Percentiles rank a stretch among this genome's conserved stretches.
Conservation (phyloP, 2,329 filamentous ascomycete species). For the Dactylellina parvicollis region DNA sequence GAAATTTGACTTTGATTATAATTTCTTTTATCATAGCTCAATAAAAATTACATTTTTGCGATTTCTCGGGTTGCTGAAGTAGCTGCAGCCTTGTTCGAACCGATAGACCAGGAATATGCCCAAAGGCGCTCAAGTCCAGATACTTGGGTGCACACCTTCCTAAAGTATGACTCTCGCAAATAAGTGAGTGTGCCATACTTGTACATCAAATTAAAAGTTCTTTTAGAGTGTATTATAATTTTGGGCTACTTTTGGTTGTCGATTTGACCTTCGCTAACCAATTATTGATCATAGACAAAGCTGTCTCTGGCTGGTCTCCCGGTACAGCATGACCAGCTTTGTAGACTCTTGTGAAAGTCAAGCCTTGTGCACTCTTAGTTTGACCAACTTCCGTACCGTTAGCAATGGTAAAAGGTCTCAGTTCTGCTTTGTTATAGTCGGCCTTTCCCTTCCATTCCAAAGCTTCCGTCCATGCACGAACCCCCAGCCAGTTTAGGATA, state of each 20-base stretch:
- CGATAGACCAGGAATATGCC: no score
- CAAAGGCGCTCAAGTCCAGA: no score
- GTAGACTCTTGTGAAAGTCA: slow-evolving; percentile 90
- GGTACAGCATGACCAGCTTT: slow-evolving; percentile 96
- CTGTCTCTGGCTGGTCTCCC: slow-evolving; percentile 89
- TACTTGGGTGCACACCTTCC: no score
- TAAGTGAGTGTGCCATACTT: no score
- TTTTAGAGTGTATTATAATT: no score
- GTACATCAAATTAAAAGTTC: no score
- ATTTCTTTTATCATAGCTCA: no score
- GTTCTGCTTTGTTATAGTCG: slow-evolving; percentile 76
- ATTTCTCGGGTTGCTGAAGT: no score
- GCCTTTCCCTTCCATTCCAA: slow-evolving; percentile 93
- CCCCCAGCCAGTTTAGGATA: slow-evolving; percentile 98
- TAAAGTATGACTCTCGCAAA: no score
- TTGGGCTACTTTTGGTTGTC: slow-evolving; percentile 65
- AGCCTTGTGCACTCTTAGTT: slow-evolving; percentile 89
- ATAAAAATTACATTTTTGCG: no score
- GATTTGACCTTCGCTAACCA: slow-evolving; percentile 71
- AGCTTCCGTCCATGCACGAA: slow-evolving; percentile 91
- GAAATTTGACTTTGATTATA: no score
- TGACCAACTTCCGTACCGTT: slow-evolving; percentile 70
- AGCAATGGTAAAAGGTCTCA: slow-evolving; percentile 75
- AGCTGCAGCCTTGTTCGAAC: no score
- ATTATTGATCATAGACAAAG: slow-evolving; percentile 91